These are phyloP conservation scores for Podosphaera xanthii DNA, from an alignment of 2,329 filamentous ascomycete genomes.

Conservation along the genomic window DNA sequence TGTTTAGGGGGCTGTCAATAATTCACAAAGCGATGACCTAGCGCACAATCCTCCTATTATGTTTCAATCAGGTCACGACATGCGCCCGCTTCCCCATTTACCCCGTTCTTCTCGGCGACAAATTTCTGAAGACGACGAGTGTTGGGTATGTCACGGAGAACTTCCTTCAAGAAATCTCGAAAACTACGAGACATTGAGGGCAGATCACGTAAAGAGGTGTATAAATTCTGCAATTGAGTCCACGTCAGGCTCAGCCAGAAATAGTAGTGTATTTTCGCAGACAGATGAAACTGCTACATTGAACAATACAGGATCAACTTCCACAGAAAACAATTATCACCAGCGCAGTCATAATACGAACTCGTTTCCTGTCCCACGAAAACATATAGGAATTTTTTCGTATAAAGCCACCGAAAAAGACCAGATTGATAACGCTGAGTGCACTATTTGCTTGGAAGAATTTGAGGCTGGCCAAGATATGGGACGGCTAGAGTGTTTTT, in stretches of 20 bases:
- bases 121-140: slow-evolving; percentile 53
- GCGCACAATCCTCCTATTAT: slow-evolving; percentile 3
- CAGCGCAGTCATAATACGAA: not conserved
- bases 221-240: slow-evolving; percentile 17
- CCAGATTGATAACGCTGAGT: slow-evolving; percentile 43
- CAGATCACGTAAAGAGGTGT: slow-evolving; percentile 34
- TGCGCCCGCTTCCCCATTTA: not conserved
- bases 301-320: not conserved
- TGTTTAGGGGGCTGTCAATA: not conserved
- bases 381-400: slow-evolving; percentile 37
- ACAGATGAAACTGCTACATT: not conserved
- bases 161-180: slow-evolving; percentile 33
- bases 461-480: slow-evolving; percentile 37
- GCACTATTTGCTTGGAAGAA: slow-evolving; percentile 44
- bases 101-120: slow-evolving; percentile 16
- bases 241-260: slow-evolving; percentile 2
- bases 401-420: slow-evolving; percentile 45
- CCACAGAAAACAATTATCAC: not conserved
- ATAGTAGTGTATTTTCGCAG: not conserved
- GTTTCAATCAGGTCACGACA: slow-evolving; percentile 3
- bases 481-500: slow-evolving; percentile 44
- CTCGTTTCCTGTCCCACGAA: slow-evolving; percentile 11
- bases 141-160: slow-evolving; percentile 52
- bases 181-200: slow-evolving; percentile 30
- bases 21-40: not conserved